Evolutionary conservation across 1,284 basidiomycete species (phyloP), one percentile per base, ranked within the genome.

Genomic region (Papiliotrema flavescens): DNA sequence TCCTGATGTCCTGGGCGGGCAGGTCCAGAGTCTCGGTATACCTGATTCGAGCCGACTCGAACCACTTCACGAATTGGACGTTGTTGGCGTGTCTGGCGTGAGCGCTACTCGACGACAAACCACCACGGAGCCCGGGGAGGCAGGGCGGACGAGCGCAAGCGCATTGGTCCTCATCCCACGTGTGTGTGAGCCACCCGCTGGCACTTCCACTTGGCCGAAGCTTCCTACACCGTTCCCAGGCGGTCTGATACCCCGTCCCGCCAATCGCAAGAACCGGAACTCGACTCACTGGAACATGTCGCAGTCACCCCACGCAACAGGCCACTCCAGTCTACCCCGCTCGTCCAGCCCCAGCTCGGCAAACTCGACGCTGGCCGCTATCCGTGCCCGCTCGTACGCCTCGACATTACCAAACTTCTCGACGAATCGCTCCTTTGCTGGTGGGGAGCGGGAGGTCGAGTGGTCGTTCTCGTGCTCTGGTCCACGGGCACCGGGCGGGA

Each of bases 231-330:
- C n/a, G n/a, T n/a, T n/a, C n/a, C n/a, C n/a, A n/a, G n/a, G n/a
- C n/a, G n/a, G n/a, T n/a, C n/a, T n/a, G n/a, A n/a, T n/a, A n/a
- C n/a, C n/a, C n/a, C n/a, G n/a, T n/a, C n/a, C 49, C 28, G 42
- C 44, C 24, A 15, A 13, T 48, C 32, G 22, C 22, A 5, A 35
- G 39, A 9, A 32, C 32, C 35, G 15, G 32, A 36, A 11, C 39
- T 23, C 24, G 24, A 66, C 73, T 61, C 60, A 74, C 74, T 64
- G 57, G 60, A 71, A 75, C 59, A 67, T 73, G 60, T 76, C 75
- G 40, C 61, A 64, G 44, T 76, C 71, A 0, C 75, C 75, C 75
- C 75, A 76, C 6, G 71, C 71, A 17, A 72, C 69, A 17, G 70
- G 69, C 67, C 71, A 72, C 51, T 71, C 71, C 45, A 75, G 46